Base-by-base conservation (phyloP, 345 rosid genomes). In the Acer negundo region DNA sequence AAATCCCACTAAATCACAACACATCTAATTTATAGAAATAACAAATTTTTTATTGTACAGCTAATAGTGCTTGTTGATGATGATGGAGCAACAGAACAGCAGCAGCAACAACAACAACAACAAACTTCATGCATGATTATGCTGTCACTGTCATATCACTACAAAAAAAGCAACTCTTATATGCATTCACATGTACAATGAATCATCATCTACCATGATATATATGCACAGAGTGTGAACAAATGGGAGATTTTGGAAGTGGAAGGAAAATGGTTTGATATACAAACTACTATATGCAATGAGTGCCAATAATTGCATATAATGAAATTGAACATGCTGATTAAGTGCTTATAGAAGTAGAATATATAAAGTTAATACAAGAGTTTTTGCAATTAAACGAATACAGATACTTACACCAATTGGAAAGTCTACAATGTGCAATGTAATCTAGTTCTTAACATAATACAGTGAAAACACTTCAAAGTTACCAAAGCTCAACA, bases 1-100 rank as follows among this genome's bases (percentile, higher is more conserved):
- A 49, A 40, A 64, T 26, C 70, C 49, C 31, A 49, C 15, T 53
- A 75, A 65, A 35, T 75, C 71, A 19, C 49, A 16, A 17, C 24
- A 12, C 4, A 4, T 20, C 31, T 5, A 13, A 31, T 26, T 26
- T 5, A 6, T 10, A 17, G 31, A 26, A 47, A 47, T 19, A 19
- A 53, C 58, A 62, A 75, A 16, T 42, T 62, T 53, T 15, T 13
- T 35, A 16, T 42, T 73, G 42, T 35, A 16, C 49, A 61, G 12
- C 67, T 6, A 59, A 73, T 73, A 40, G 42, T 61, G 17, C 28
- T 61, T 23, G 76, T 17, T 74, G 35, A 75, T 12, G 38, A 73
- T 28, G 64, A 49, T 51, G 47, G 38, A 35, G 38, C 38, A 35
- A 35, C 6, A 35, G 38, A n/a, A n/a, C n/a, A n/a, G n/a, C n/a